Base-by-base conservation (phyloP, 805 yeast genomes). In the Nakazawaea wickerhamii region DNA sequence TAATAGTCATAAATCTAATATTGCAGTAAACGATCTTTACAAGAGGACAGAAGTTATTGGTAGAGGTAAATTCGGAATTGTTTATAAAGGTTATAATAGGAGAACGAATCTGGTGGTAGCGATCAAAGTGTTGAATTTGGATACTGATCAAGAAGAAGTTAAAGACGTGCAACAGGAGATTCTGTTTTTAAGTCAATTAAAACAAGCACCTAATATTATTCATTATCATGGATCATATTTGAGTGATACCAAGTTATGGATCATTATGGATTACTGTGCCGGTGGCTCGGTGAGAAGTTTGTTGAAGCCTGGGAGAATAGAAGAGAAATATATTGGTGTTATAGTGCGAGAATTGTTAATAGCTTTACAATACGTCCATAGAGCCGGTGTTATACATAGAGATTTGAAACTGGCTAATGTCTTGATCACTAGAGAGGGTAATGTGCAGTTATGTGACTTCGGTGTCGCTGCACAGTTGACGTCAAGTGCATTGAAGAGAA, bases 341-440 rank as follows among this genome's bases (percentile, higher is more conserved):
- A 78, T 93, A 7, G 76, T 84, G 46, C 70, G 98, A 40, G 99
- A 93, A 57, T 61, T 88, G 31, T 66, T 90, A 32, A 56, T 78
- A 7, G 98, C 95, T 0, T 68, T 95, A 27, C 77, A 75, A 48
- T 84, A 76, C 42, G 89, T 95, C 17, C 99, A 93, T 59, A 77
- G 73, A 48, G 79, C 84, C 47, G 96, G 95, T 10, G 93, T 95
- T 18, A 93, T 93, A 26, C 99, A 93, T 61, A 75, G 99, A 52
- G 99, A 93, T 61, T 77, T 93, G 53, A 93, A 93, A 61, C 96
- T 98, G 1, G 99, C 99, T 0, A 93, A 93, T 59, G 87, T 93
- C 10, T 71, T 93, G 48, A 84, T 93, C 40, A 76, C 90, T 3
- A 86, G 85, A 51, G 95, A 86, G 37, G 99, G 99, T 5, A 76